These are phyloP conservation scores for Orbilia blumenaviensis DNA, from an alignment of 2,329 filamentous ascomycete genomes.

Conservation along the genomic window DNA sequence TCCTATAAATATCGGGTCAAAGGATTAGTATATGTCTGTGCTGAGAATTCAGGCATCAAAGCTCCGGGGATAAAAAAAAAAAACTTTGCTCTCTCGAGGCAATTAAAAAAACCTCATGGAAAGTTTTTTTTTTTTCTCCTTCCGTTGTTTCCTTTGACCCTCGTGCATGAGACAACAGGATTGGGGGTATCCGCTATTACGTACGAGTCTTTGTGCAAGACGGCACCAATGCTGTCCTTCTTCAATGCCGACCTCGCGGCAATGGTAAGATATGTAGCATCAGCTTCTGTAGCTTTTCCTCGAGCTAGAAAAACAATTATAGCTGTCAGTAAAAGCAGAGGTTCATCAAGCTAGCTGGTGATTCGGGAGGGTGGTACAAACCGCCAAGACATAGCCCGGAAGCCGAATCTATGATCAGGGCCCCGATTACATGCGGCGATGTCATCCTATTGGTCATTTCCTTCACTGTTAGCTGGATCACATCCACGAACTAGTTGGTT, in stretches of 20 bases:
- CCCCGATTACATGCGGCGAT: conserved; percentile 56
- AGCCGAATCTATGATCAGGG: conserved; percentile 57
- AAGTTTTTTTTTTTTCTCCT: background rate
- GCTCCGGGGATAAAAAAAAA: too few species aligned
- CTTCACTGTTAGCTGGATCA: conserved; percentile 20
- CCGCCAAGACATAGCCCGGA: conserved; percentile 56
- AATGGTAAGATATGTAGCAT: conserved; percentile 57
- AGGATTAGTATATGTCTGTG: conserved; percentile 30
- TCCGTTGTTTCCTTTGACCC: background rate
- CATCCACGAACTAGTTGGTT: background rate
- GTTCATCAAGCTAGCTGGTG: background rate
- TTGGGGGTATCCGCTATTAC: conserved; percentile 15
- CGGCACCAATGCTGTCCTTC: conserved; percentile 56
- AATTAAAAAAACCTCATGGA: conserved; percentile 4
- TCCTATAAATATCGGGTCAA: conserved; percentile 47
- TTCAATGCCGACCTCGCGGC: conserved; percentile 56
- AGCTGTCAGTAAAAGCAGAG: background rate
- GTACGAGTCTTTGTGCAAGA: conserved; percentile 57
- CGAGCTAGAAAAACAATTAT: conserved; percentile 52
- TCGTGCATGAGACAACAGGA: background rate
- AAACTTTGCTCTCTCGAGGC: background rate
- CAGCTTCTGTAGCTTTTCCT: conserved; percentile 57
- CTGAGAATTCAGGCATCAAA: conserved; percentile 22
- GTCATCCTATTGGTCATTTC: conserved; percentile 55
- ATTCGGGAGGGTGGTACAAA: conserved; percentile 31